Evolutionary conservation across 176 grass and related monocot species (phyloP), one percentile per base, ranked within the genome.

Genomic region (Hsuehochloa calcarea): DNA sequence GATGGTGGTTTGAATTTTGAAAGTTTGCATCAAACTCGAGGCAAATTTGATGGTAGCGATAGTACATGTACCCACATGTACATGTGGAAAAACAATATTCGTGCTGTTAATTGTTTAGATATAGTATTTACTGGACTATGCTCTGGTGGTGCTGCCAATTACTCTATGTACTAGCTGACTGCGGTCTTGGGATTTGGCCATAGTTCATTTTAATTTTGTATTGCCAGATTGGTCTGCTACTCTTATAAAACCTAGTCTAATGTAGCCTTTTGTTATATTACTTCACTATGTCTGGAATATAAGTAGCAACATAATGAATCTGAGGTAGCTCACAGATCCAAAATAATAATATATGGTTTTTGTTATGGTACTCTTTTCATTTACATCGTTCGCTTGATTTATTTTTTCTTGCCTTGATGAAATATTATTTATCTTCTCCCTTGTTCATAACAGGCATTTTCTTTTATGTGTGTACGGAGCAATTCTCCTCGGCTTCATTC

Each of bases 391-490:
- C 27, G 0, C 47, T 66, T 31, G 62, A 37, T 25, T 54, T 81
- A n/a, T n/a, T 82, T 87, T 49, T 49, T 76, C 9, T 70, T 61
- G 25, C n/a, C 45, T 8, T 31, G 35, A 11, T 68, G 34, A 79
- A 29, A 20, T 8, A 64, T 81, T 64, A 23, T 77, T 81, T 69
- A 38, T 44, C 22, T 74, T 74, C 26, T 85, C 44, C 60, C 56
- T 89, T 70, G 75, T 41, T 45, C 11, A 27, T 88, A 27, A 86
- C 84, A 99, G 96, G 93, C 96, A 99, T 85, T 92, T 99, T 63
- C 79, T 99, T 88, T 8, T 99, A 67, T 99, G 96, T 84, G 20
- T 96, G 27, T 99, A 99, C 25, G 96, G 96, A 67, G 70, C 86
- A 72, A 1, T 80, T 76, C 2, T 94, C 55, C 86, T 96, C 58